Evolutionary conservation across 1,284 basidiomycete genomes (phyloP), one percentile per base, ranked within the genome.

Genomic region (Sanghuangporus baumii): DNA sequence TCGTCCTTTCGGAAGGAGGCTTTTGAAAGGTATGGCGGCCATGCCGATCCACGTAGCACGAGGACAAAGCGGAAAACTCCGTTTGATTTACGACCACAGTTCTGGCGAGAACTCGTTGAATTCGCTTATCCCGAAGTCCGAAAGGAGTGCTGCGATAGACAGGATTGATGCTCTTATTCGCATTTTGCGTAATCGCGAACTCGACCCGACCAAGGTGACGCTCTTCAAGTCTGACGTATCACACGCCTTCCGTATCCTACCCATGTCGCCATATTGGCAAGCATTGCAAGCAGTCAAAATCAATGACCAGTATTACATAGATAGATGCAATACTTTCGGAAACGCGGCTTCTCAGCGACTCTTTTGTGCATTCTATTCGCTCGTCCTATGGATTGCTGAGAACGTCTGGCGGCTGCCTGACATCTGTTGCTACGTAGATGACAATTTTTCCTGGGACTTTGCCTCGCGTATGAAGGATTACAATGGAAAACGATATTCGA

Each of bases 1-100:
- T 1, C 12, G 34, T 0, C n/a, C 73, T 1, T 79, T 81, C 59
- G 73, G 75, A 0, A 61, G 68, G 0, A 40, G 26, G 23, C 70
- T 83, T 0, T 67, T 79, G 0, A 77, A 77, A 0, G 80, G 81
- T 0, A 83, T 83, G 79, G 75, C 77, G 50, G 70, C 66, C 8
- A 74, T 75, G 67, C 81, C 80, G 0, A 63, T 79, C 0, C 70
- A 75, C 43, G 74, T 71, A 3, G 75, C 81, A 0, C 77, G 79
- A 0, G 81, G 81, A 59, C 73, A 73, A 0, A 63, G 73, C 0
- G 67, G 74, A 0, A 64, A 67, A 3, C 61, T 65, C 14, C 63
- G 66, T 4, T 23, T 62, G 1, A 61, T 66, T n/a, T 52, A 62
- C 34, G 63, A 66, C 52, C 65, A 66, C 41, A 65, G 63, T 31